Base-by-base conservation (phyloP, 768 basidiomycete genomes). In the Boletus pseudopeckii region DNA sequence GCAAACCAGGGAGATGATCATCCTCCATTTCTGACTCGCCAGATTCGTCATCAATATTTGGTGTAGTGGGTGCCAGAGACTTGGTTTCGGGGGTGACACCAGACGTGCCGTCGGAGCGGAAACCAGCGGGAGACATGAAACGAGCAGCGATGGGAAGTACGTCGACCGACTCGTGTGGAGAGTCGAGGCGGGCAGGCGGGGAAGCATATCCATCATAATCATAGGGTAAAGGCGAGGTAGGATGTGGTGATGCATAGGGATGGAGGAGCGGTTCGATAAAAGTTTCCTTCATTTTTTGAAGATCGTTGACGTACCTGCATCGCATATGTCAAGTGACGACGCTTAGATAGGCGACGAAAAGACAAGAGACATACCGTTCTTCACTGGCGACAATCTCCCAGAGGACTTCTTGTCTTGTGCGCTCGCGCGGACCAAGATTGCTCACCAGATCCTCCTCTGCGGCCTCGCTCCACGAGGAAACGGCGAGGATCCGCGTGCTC, bases 371-470 rank as follows among this genome's bases (percentile, higher is more conserved):
- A 47, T 64, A 92, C 91, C 94, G 84, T 70, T 98, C 93, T 74
- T 98, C 95, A 60, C 91, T 93, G 30, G 90, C 88, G 45, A 98
- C 93, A 60, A 98, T 98, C 75, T 98, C 95, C 77, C 92, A 97
- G 26, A 98, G 72, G 7, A 98, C 95, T 74, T 98, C 95, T 71
- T 98, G 95, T 48, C 95, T 82, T 37, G 95, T 97, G 53, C 95
- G 83, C 69, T 98, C 95, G 55, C 92, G 84, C 42, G 92, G 86
- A n/a, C 93, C 92, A 34, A 98, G 77, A 66, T 98, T 92, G 42
- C 86, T 85, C 18, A 98, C 90, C 40, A 98, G 82, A 71, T 98
- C 95, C 52, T 91, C 92, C 68, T 95, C 93, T 10, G 94, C 92
- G 58, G 87, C 88, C 68, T 96, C 91, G 65, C 92, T 95, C 95